phyloP scores from a whole-genome alignment of 352 stramenopile species.

The Globisporangium splendens region DNA sequence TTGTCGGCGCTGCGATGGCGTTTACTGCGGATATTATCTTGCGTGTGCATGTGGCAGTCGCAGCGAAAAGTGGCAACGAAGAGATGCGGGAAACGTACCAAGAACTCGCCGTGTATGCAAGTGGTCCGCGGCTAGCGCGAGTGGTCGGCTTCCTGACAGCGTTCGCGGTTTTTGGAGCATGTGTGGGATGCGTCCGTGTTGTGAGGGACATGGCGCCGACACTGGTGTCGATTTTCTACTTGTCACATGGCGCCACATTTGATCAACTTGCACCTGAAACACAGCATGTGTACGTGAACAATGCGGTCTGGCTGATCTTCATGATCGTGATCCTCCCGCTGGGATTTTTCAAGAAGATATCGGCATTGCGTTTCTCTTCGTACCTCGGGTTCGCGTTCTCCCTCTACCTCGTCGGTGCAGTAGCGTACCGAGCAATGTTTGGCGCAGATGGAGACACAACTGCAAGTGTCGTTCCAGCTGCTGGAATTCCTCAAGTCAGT shows the following conservation, averaged over 20 bases:
- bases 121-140: conserved; percentile 43
- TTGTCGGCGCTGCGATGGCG: conserved; percentile 61
- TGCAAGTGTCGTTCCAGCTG: not conserved
- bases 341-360: conserved; percentile 68
- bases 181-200: conserved; percentile 66
- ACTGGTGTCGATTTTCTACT: conserved; percentile 38
- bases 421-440: conserved; percentile 47
- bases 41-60: conserved; percentile 53
- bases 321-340: conserved; percentile 59
- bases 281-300: conserved; percentile 30
- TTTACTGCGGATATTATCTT: conserved; percentile 70
- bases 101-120: conserved; percentile 49
- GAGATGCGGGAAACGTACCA: conserved; percentile 64
- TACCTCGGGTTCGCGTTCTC: conserved; percentile 72
- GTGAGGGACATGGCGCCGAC: conserved; percentile 72
- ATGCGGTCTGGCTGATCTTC: conserved; percentile 57
- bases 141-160: conserved; percentile 57
- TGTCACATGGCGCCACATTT: conserved; percentile 17
- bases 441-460: conserved; percentile 7
- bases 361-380: conserved; percentile 65
- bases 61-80: conserved; percentile 22
- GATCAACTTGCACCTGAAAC: conserved; percentile 21
- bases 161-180: conserved; percentile 75
- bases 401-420: conserved; percentile 60
- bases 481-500: not conserved